phyloP scores from a whole-genome alignment of 352 stramenopile genomes.

The Pythium apleroticum region DNA sequence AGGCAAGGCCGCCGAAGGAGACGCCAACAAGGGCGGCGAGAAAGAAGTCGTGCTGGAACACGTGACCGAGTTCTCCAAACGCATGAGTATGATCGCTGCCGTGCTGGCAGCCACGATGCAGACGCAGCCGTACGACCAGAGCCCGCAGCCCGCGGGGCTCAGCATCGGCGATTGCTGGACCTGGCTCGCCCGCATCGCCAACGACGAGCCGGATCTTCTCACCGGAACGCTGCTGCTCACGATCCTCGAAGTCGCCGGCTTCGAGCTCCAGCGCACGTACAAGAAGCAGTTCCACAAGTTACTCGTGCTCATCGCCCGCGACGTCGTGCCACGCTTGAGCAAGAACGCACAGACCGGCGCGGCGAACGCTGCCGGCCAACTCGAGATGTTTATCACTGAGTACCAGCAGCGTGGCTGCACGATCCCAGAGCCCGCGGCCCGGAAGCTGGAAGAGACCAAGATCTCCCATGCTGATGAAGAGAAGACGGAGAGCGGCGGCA shows the following conservation, averaged over 20 bases:
- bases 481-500: conserved; percentile 46
- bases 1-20: conserved; percentile 48
- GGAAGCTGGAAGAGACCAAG: conserved; percentile 73
- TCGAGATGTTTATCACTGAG: conserved; percentile 72
- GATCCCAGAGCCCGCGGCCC: conserved; percentile 54
- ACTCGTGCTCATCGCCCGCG: conserved; percentile 59
- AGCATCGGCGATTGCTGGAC: conserved; percentile 68
- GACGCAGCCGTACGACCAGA: conserved; percentile 59
- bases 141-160: conserved; percentile 49
- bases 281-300: conserved; percentile 82
- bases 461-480: conserved; percentile 67
- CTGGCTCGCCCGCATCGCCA: conserved; percentile 68
- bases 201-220: conserved; percentile 71
- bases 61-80: conserved; percentile 74
- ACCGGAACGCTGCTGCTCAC: conserved; percentile 66
- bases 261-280: conserved; percentile 62
- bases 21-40: conserved; percentile 41
- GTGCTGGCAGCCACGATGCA: conserved; percentile 74
- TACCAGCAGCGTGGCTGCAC: conserved; percentile 63
- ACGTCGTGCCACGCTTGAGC: conserved; percentile 64
- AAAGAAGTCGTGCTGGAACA: conserved; percentile 66
- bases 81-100: conserved; percentile 77
- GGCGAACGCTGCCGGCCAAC: conserved; percentile 68
- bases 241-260: conserved; percentile 77
- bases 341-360: conserved; percentile 76